A percentile compares a stretch with the other conserved stretches of the same genome.
phyloP scores from a whole-genome alignment of 306 rosid genomes.

The Vachellia collinsii region DNA sequence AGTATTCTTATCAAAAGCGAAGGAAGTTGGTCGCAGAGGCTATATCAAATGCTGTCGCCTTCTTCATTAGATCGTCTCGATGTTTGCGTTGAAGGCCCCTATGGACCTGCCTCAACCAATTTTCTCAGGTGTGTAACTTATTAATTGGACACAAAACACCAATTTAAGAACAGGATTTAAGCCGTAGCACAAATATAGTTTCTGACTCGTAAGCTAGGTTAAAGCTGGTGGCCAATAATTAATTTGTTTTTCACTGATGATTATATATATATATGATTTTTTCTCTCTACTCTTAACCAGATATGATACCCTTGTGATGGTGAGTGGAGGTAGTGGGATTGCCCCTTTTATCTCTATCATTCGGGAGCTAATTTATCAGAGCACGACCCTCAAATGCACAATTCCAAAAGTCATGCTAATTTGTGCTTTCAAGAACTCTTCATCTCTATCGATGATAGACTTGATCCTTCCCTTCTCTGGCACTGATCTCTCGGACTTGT shows the following conservation, averaged over 20 bases:
- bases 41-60: constrained; percentile 59
- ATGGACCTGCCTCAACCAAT: constrained; percentile 61
- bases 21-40: constrained; percentile 75
- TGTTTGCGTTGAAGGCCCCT: constrained; percentile 76
- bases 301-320: constrained; percentile 64
- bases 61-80: constrained; percentile 47
- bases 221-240: no score
- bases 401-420: constrained; percentile 58
- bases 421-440: constrained; percentile 55
- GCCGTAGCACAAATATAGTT: no score
- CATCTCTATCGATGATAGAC: constrained; percentile 60
- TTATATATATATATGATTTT: no score
- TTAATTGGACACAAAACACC: no score
- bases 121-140: constrained; percentile 48
- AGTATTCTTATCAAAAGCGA: constrained; percentile 68
- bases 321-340: constrained; percentile 83
- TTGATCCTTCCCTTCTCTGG: constrained; percentile 58
- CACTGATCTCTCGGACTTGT: constrained; percentile 32
- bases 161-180: no score
- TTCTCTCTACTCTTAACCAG: constrained; percentile 27
- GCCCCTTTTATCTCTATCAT: constrained; percentile 76
- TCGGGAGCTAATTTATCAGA: constrained; percentile 48
- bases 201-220: no score
- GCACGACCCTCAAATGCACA: constrained; percentile 31
- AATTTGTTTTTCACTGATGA: no score